Percentiles rank a stretch among this genome's conserved stretches.
Evolutionary conservation across 352 stramenopile species (phyloP).

Genomic region (Peronospora farinosa): DNA sequence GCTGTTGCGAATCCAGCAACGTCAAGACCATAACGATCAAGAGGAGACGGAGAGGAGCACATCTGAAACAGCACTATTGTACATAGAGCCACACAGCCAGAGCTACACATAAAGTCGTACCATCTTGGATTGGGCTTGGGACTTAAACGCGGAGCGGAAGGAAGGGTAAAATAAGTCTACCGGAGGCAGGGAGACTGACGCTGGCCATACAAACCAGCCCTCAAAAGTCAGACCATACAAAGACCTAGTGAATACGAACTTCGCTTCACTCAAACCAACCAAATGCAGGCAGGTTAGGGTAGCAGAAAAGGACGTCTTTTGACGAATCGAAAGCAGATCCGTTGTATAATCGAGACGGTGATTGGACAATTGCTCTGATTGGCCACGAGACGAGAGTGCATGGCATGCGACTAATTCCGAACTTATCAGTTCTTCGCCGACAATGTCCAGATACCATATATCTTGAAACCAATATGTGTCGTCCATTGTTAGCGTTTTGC

Average conservation of each 20-base stretch:
- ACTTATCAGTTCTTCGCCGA: constrained; percentile 6
- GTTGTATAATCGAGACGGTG: background rate
- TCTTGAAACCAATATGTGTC: too few species aligned
- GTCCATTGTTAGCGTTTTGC: too few species aligned
- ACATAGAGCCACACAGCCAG: background rate
- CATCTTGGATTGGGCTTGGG: constrained; percentile 80
- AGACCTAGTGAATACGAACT: constrained; percentile 38
- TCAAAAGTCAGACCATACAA: constrained; percentile 49
- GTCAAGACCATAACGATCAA: background rate
- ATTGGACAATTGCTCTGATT: constrained; percentile 8
- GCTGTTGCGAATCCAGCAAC: constrained; percentile 5
- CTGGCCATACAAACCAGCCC: constrained; percentile 57
- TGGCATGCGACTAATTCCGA: constrained; percentile 3
- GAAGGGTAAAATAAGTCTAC: constrained; percentile 81
- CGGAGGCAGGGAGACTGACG: constrained; percentile 25
- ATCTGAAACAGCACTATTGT: background rate
- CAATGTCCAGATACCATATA: too few species aligned
- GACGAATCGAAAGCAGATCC: constrained; percentile 6
- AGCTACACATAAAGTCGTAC: constrained; percentile 33
- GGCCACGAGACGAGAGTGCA: constrained; percentile 14
- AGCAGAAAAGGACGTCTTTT: constrained; percentile 1
- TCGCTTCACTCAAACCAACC: constrained; percentile 65
- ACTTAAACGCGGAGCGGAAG: constrained; percentile 85
- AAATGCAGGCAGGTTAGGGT: constrained; percentile 34
- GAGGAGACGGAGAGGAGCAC: constrained; percentile 10